phyloP scores from a whole-genome alignment of 1,139 yeast species.

The Taiozyma sp. region DNA sequence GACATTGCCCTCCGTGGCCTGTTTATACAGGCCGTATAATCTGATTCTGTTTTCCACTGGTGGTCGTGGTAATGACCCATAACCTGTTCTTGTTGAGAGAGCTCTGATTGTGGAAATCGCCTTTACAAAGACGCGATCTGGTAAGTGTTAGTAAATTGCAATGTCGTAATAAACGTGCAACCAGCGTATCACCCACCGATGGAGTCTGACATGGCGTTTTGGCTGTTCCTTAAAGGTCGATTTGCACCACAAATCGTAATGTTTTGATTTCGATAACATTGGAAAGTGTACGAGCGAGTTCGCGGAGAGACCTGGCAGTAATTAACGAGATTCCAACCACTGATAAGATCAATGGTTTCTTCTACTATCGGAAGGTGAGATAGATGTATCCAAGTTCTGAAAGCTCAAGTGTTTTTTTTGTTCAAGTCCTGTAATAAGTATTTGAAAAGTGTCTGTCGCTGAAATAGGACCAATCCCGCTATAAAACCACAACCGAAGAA shows the following conservation, averaged over 20 bases:
- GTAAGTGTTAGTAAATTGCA: background rate
- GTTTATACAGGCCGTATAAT: constrained; percentile 79
- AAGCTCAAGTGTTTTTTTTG: background rate
- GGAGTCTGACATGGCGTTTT: constrained; percentile 30
- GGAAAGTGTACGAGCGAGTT: background rate
- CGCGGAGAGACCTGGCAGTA: background rate
- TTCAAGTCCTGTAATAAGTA: constrained; percentile 2
- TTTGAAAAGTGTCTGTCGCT: constrained; percentile 33
- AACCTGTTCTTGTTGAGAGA: constrained; percentile 60
- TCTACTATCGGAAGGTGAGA: background rate
- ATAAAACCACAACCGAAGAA: constrained; percentile 24
- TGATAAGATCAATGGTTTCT: background rate
- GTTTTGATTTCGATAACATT: background rate
- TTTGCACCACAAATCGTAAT: background rate
- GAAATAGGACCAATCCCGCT: constrained; percentile 65
- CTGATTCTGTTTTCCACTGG: constrained; percentile 67
- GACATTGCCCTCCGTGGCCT: constrained; percentile 84
- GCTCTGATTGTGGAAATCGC: constrained; percentile 78
- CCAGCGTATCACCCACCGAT: constrained; percentile 33
- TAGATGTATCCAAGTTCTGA: background rate
- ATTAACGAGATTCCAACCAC: background rate
- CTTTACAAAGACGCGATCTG: constrained; percentile 73
- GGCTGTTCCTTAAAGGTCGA: background rate
- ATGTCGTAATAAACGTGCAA: background rate
- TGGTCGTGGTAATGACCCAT: constrained; percentile 73